Evolutionary conservation across 1,139 yeast species (phyloP).

Genomic region (Hanseniaspora sp.): DNA sequence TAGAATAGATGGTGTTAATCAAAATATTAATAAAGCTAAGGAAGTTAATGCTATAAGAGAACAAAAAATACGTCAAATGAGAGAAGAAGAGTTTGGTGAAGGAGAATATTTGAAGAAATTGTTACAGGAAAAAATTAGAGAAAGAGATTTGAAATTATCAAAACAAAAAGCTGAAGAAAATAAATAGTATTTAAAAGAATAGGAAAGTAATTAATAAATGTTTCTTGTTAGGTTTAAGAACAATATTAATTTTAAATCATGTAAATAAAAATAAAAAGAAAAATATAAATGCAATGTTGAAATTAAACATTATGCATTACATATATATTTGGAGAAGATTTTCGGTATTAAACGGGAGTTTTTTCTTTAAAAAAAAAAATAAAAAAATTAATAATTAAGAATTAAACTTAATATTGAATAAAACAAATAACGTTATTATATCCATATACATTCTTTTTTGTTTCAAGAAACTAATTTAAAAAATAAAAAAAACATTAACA

Average conservation of each 20-base stretch:
- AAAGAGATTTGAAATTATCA: conserved; percentile 19
- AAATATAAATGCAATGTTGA: too few species aligned
- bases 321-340: too few species aligned
- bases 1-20: conserved; percentile 55
- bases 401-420: too few species aligned
- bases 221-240: not conserved
- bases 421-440: too few species aligned
- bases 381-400: too few species aligned
- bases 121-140: conserved; percentile 37
- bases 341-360: not conserved
- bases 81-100: conserved; percentile 74
- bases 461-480: too few species aligned
- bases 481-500: not conserved
- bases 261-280: not conserved
- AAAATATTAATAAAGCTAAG: conserved; percentile 47
- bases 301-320: too few species aligned
- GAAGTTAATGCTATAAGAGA: conserved; percentile 47
- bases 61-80: conserved; percentile 46
- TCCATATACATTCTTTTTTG: too few species aligned
- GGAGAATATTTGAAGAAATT: conserved; percentile 60
- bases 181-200: not conserved
- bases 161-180: not conserved
- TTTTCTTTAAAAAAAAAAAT: not conserved
- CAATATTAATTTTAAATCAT: not conserved
- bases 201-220: not conserved